Evolutionary conservation across 208 protist genomes (phyloP).

Genomic region (Trypanosoma grayi): DNA sequence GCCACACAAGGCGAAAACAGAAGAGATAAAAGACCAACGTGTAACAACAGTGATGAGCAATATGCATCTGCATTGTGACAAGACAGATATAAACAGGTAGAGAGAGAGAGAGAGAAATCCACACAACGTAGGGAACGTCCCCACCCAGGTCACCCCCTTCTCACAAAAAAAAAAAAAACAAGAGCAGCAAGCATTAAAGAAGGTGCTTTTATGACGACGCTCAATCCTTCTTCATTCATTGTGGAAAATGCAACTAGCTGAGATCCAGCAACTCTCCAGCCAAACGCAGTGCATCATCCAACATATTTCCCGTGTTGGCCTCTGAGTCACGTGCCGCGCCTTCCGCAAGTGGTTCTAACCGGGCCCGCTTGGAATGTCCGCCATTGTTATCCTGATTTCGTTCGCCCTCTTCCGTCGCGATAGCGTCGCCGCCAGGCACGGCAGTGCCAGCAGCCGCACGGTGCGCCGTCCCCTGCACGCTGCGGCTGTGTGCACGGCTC

Average conservation of each 20-base stretch:
- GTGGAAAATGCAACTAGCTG: constrained; percentile 16
- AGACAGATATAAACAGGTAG: constrained; percentile 3
- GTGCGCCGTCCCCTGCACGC: constrained; percentile 51
- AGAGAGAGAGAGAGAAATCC: constrained; percentile 3
- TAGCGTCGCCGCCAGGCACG: constrained; percentile 1
- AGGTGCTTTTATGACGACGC: no score
- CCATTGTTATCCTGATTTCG: neutral
- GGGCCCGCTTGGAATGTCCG: constrained; percentile 2
- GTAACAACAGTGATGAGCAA: neutral
- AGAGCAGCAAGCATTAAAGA: neutral
- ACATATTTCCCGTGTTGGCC: constrained; percentile 30
- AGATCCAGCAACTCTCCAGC: constrained; percentile 69
- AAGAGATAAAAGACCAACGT: no score
- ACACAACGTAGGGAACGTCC: no score
- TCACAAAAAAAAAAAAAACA: no score
- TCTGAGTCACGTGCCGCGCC: no score
- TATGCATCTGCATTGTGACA: neutral
- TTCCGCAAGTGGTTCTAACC: constrained; percentile 1
- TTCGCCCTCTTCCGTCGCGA: constrained; percentile 7
- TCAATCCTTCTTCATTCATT: no score
- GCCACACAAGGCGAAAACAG: no score
- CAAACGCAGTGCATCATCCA: constrained; percentile 71
- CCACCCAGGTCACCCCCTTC: no score
- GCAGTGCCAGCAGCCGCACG: constrained; percentile 29
- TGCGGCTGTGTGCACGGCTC: constrained; percentile 55